These are phyloP conservation scores for Penicillium verrucosum DNA, from an alignment of 2,329 filamentous ascomycete genomes.

Conservation along the genomic window DNA sequence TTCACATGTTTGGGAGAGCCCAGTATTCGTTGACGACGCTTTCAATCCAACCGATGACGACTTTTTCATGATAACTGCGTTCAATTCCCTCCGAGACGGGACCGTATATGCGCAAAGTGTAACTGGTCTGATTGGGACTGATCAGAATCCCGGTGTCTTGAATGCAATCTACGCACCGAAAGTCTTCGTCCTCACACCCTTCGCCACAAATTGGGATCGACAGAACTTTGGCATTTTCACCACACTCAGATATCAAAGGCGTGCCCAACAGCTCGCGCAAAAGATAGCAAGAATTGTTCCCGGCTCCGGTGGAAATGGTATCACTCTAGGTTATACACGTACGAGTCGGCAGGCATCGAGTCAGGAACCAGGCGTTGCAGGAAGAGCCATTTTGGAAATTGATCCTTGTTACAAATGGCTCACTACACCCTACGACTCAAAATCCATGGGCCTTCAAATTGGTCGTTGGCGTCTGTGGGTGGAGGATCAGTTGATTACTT, in stretches of 20 bases:
- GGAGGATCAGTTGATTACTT: background rate
- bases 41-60: background rate
- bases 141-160: background rate
- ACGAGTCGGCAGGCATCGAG: background rate
- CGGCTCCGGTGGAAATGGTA: background rate
- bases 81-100: conserved; percentile 1
- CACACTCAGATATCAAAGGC: background rate
- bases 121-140: background rate
- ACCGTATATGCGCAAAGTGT: background rate
- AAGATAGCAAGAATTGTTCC: background rate
- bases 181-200: conserved; percentile 1
- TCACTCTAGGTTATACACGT: background rate
- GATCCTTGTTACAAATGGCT: background rate
- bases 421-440: background rate
- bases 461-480: conserved; percentile 3
- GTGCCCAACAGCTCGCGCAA: background rate
- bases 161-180: conserved; percentile 3
- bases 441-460: background rate
- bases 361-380: conserved; percentile 1
- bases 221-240: background rate
- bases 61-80: background rate
- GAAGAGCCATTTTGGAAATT: background rate
- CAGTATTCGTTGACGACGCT: background rate
- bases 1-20: background rate
- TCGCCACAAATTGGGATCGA: background rate